Conservation (phyloP, 2,329 filamentous ascomycete species). For the Plectosphaerella sp. region DNA sequence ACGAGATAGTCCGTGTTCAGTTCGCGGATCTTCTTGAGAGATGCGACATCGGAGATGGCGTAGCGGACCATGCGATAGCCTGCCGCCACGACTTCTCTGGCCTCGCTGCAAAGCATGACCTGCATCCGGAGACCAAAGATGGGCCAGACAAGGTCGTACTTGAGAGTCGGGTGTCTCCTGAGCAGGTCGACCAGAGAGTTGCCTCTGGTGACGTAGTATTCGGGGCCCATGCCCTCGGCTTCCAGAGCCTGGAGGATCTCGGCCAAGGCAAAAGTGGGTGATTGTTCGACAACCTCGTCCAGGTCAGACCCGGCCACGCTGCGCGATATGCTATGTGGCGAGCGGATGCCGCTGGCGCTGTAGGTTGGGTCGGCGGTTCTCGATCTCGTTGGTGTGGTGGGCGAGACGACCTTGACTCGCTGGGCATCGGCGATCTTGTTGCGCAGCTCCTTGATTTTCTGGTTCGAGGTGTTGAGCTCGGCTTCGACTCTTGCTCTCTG, state of each 20-base stretch:
- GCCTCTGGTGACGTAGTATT: slow-evolving; percentile 91
- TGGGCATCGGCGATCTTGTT: slow-evolving; percentile 58
- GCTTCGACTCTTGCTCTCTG: slow-evolving; percentile 76
- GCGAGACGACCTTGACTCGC: slow-evolving; percentile 36
- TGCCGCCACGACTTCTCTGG: slow-evolving; percentile 89
- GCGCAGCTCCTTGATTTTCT: slow-evolving; percentile 58
- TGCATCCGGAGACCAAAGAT: slow-evolving; percentile 93
- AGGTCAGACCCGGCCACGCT: slow-evolving; percentile 56
- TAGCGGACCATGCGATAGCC: slow-evolving; percentile 92
- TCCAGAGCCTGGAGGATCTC: slow-evolving; percentile 90
- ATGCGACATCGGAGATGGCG: slow-evolving; percentile 87
- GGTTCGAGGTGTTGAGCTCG: slow-evolving; percentile 85
- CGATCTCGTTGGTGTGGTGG: slow-evolving; percentile 47
- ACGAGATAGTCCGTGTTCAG: slow-evolving; percentile 92
- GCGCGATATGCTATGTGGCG: slow-evolving; percentile 51
- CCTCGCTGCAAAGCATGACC: slow-evolving; percentile 92
- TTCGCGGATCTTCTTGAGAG: slow-evolving; percentile 79
- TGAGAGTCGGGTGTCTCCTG: slow-evolving; percentile 85
- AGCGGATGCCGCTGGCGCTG: slow-evolving; percentile 45
- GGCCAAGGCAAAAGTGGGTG: slow-evolving; percentile 84
- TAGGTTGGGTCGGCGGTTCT: slow-evolving; percentile 43
- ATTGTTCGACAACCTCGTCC: slow-evolving; percentile 67
- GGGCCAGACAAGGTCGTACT: slow-evolving; percentile 95
- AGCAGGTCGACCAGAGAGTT: slow-evolving; percentile 97
- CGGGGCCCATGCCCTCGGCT: slow-evolving; percentile 78